Evolutionary conservation across 495 filamentous ascomycete genomes (phyloP).

Genomic region (Tetracladium marchalianum): DNA sequence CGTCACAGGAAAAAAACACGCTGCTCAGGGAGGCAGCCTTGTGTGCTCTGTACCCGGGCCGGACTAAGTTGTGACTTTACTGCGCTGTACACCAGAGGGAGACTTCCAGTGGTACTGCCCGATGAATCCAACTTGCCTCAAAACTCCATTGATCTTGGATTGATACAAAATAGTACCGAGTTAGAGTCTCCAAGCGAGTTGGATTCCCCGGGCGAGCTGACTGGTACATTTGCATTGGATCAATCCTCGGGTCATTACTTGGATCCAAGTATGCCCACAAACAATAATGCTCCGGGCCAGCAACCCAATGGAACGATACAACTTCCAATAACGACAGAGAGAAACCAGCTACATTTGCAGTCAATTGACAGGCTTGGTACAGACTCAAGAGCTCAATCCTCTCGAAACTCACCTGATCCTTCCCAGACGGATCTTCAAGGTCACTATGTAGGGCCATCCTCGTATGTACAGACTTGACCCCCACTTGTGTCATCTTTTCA

Average conservation of each 20-base stretch:
- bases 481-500: slow-evolving; percentile 11
- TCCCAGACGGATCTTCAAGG: slow-evolving; percentile 29
- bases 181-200: neutral
- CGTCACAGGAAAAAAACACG: slow-evolving; percentile 5
- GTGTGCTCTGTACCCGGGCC: slow-evolving; percentile 2
- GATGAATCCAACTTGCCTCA: neutral
- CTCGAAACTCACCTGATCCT: slow-evolving; percentile 28
- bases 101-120: slow-evolving; percentile 4
- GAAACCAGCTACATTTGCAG: neutral
- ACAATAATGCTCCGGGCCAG: neutral
- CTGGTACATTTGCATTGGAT: neutral
- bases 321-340: neutral
- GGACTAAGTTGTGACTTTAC: slow-evolving; percentile 8
- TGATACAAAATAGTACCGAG: neutral
- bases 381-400: slow-evolving; percentile 18
- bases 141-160: neutral
- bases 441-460: slow-evolving; percentile 15
- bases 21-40: slow-evolving; percentile 8
- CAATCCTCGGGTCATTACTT: neutral
- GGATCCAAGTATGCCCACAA: neutral
- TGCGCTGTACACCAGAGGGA: slow-evolving; percentile 5
- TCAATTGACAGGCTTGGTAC: neutral
- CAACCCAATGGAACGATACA: neutral
- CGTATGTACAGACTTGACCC: slow-evolving; percentile 24
- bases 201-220: neutral